Percentiles rank a stretch among this genome's conserved stretches.
These are phyloP conservation scores for Strobilomyces dryophilus DNA, from an alignment of 768 basidiomycete species.

Conservation along the genomic window DNA sequence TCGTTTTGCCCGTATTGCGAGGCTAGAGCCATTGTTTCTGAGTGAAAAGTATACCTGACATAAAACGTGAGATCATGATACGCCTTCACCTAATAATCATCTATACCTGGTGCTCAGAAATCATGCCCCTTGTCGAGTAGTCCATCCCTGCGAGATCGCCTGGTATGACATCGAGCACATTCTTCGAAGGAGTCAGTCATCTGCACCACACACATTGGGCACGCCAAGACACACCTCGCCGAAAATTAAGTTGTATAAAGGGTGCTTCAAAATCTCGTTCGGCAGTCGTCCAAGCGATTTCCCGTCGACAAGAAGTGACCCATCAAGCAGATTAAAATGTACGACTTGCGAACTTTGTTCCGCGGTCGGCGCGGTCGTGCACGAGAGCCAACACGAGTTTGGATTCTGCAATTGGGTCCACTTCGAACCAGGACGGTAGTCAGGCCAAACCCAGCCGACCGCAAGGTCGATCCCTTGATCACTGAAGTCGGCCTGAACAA, in stretches of 20 bases:
- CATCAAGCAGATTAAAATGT: slow-evolving; percentile 37
- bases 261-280: slow-evolving; percentile 21
- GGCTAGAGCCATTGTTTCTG: not conserved
- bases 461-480: slow-evolving; percentile 20
- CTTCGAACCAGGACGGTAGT: slow-evolving; percentile 20
- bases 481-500: not conserved
- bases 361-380: slow-evolving; percentile 4
- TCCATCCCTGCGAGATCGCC: slow-evolving; percentile 22
- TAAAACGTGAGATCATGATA: not conserved
- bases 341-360: slow-evolving; percentile 26
- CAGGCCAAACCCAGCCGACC: slow-evolving; percentile 18
- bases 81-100: not conserved
- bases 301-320: slow-evolving; percentile 22
- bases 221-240: slow-evolving; percentile 25
- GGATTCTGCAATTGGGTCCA: slow-evolving; percentile 20
- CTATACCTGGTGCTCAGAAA: slow-evolving; percentile 18
- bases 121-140: slow-evolving; percentile 14
- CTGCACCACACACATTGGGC: fast-evolving
- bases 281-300: slow-evolving; percentile 36
- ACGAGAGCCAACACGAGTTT: slow-evolving; percentile 18
- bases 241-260: slow-evolving; percentile 29
- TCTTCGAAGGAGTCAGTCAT: not conserved
- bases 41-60: not conserved
- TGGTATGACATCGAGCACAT: slow-evolving; percentile 16
- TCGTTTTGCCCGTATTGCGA: slow-evolving; percentile 15